These are phyloP conservation scores for Trametes cinnabarina DNA, from an alignment of 768 basidiomycete species.

Conservation along the genomic window DNA sequence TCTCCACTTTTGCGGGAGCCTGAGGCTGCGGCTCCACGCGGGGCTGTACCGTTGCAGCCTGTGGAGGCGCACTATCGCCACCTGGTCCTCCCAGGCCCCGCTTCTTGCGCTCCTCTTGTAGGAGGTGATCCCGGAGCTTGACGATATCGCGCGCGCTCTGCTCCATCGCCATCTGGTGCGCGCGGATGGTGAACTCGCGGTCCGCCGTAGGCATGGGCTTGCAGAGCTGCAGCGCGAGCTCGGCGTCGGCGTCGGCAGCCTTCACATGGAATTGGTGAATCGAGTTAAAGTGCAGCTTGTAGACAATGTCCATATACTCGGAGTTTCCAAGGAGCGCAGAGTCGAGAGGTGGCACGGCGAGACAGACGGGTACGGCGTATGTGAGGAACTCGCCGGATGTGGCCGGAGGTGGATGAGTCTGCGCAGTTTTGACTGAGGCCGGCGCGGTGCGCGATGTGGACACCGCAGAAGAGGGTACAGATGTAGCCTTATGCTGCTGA, in stretches of 20 bases:
- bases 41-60: not conserved
- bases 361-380: slow-evolving; percentile 9
- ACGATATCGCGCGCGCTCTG: slow-evolving; percentile 17
- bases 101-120: slow-evolving; percentile 1
- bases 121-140: not conserved
- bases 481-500: not conserved
- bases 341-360: not conserved
- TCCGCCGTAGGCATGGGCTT: slow-evolving; percentile 9
- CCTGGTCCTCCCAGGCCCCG: slow-evolving; percentile 5
- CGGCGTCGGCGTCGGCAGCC: slow-evolving; percentile 55
- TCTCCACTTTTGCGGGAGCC: too few relatives aligned
- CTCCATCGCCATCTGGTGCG: slow-evolving; percentile 17
- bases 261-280: slow-evolving; percentile 44
- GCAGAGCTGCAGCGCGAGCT: slow-evolving; percentile 36
- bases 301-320: slow-evolving; percentile 41
- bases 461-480: not conserved
- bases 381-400: not conserved
- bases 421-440: not conserved
- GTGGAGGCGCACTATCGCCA: slow-evolving; percentile 7
- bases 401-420: not conserved
- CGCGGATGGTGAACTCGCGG: slow-evolving; percentile 10
- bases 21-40: not conserved
- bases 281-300: slow-evolving; percentile 44
- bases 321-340: slow-evolving; percentile 27
- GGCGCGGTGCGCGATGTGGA: not conserved